These are phyloP conservation scores for Porcisia hertigi DNA, from an alignment of 208 protist species.

Conservation along the genomic window DNA sequence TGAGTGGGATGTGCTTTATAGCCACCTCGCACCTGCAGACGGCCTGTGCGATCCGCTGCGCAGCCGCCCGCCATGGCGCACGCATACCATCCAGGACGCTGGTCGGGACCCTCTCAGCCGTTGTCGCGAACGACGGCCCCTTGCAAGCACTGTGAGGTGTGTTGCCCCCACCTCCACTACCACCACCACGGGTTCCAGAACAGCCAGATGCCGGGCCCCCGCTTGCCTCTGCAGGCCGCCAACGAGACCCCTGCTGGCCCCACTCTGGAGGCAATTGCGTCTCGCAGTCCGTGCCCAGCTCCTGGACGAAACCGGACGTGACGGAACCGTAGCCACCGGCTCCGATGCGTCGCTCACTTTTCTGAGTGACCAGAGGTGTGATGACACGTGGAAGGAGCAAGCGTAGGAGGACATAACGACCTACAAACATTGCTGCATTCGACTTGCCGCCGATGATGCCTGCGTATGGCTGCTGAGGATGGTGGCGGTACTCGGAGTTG, in stretches of 20 bases:
- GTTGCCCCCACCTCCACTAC: background rate
- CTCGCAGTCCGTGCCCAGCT: background rate
- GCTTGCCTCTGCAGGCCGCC: slow-evolving; percentile 7
- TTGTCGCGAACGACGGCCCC: slow-evolving; percentile 1
- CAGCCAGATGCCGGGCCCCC: slow-evolving; percentile 6
- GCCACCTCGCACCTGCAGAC: slow-evolving; percentile 39
- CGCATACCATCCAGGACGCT: slow-evolving; percentile 14
- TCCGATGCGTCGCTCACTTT: slow-evolving; percentile 52
- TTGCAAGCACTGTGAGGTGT: background rate
- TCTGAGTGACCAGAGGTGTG: slow-evolving; percentile 20
- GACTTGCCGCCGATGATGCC: background rate
- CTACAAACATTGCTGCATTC: slow-evolving; percentile 29
- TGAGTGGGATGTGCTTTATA: slow-evolving; percentile 69
- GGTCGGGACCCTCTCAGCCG: slow-evolving; percentile 5
- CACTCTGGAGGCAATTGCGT: slow-evolving; percentile 20
- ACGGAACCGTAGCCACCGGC: slow-evolving; percentile 78
- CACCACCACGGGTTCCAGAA: background rate
- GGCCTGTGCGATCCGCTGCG: slow-evolving; percentile 16
- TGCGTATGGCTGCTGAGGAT: background rate
- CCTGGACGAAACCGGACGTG: slow-evolving; percentile 28
- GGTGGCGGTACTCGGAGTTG: background rate
- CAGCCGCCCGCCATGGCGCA: slow-evolving; percentile 21
- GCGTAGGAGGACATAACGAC: slow-evolving; percentile 62
- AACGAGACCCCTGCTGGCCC: slow-evolving; percentile 20
- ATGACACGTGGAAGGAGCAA: slow-evolving; percentile 51